Base-by-base conservation (phyloP, 257 asterid species). In the Capsicum chinense region DNA sequence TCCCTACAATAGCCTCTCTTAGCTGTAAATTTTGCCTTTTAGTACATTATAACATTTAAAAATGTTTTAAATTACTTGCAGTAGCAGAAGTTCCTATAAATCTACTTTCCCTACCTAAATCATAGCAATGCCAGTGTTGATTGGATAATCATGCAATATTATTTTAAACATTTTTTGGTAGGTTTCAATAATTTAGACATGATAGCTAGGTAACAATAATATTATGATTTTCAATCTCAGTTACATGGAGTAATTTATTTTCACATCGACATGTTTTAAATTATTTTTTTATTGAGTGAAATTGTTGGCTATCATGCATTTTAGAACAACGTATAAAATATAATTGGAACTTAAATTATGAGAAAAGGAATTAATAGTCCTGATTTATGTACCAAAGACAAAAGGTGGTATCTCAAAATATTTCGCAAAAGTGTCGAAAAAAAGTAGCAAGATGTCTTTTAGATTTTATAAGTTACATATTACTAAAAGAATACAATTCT, bases 11-110 rank as follows among this genome's bases (percentile, higher is more conserved):
- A 76, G 81, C 48, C 3, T 76, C 15, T 52, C 81, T 26, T 76
- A 76, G 81, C 81, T 76, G 81, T 76, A 54, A 76, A 21, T 50
- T 76, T 76, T 26, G 63, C 63, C 64, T 76, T 52, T 76, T 76
- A 52, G 47, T 52, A 52, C 44, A 76, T 50, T 0, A 64, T 48
- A 74, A 74, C 19, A 76, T 76, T 52, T 76, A 52, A 26, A 76
- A 19, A 19, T 73, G 12, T 9, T 73, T 48, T 73, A 48, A 10
- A 35, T 19, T 19, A 76, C n/a, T 52, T 76, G 48, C 26, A 52
- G 48, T 52, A 12, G 5, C 48, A 26, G 81, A 52, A 26, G 9
- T 74, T 76, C 81, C 81, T 76, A 76, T 7, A 76, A 6, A 76
- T 76, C 63, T 76, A 76, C 7, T 26, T 76, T 5, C n/a, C 81